These are phyloP conservation scores for Irpex lacteus DNA, from an alignment of 1,284 basidiomycete species.

Conservation along the genomic window DNA sequence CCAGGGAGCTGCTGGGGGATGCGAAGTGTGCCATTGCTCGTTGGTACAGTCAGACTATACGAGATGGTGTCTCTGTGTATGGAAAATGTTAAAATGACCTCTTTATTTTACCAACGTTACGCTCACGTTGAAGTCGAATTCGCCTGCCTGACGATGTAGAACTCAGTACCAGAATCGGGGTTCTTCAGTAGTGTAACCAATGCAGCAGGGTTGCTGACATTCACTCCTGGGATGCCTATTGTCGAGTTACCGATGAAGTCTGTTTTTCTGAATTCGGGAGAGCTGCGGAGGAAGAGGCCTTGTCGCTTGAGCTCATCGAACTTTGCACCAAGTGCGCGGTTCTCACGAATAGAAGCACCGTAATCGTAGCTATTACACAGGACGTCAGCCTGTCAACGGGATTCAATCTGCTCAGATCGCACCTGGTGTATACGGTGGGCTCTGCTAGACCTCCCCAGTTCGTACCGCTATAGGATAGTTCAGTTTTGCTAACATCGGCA, in stretches of 20 bases:
- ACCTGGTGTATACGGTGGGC: conserved; percentile 57
- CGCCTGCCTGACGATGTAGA: conserved; percentile 69
- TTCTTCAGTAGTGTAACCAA: conserved; percentile 68
- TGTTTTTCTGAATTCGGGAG: conserved; percentile 74
- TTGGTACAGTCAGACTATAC: conserved; percentile 58
- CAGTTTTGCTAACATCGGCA: neutral
- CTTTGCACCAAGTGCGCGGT: conserved; percentile 65
- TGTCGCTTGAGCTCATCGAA: conserved; percentile 75
- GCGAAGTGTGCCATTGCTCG: conserved; percentile 45
- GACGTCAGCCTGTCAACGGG: neutral
- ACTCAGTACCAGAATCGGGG: conserved; percentile 59
- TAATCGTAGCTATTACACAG: conserved; percentile 61
- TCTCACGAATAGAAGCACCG: conserved; percentile 64
- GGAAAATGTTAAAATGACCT: neutral
- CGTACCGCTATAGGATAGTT: conserved; percentile 51
- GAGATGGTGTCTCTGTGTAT: conserved; percentile 39
- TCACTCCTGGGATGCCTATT: conserved; percentile 41
- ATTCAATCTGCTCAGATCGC: conserved; percentile 7
- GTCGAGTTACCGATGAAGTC: conserved; percentile 66
- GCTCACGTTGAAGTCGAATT: conserved; percentile 66
- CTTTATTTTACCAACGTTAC: neutral
- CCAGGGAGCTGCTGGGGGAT: conserved; percentile 46
- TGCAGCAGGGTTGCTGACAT: conserved; percentile 41
- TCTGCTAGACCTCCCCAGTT: conserved; percentile 77
- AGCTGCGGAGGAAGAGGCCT: conserved; percentile 71